Evolutionary conservation across 768 basidiomycete genomes (phyloP), one percentile per base, ranked within the genome.

Genomic region (Leccinum subgranulosum): DNA sequence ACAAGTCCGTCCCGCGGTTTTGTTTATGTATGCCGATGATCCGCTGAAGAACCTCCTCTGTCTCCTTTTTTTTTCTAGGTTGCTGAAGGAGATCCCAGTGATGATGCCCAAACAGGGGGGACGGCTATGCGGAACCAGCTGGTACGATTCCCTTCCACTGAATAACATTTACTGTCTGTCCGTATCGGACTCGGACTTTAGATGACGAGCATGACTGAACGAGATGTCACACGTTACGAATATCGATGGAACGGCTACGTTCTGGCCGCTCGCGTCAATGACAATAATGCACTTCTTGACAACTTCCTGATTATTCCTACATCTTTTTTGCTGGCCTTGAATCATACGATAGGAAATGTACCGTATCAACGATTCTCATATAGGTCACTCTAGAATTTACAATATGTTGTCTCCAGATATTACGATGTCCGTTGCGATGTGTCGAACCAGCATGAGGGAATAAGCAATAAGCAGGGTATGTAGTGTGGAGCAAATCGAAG

Each of bases 121-220:
- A n/a, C 12, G 3, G 7, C 17, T 7, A 12, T 46, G 25, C 60
- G 41, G 15, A 45, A 59, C 23, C 72, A 64, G 64, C 50, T 66
- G 21, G 71, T 72, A 34, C 73, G 64, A 58, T 76, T 78, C 67
- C 73, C 75, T 55, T 54, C 67, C 0, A 29, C 57, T 50, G 69
- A 78, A 75, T 76, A 69, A 75, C 75, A 71, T 58, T 58, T 52
- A 66, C 58, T 49, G 9, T 17, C 11, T 9, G 58, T 63, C 61
- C 55, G 3, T 6, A 19, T 36, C 43, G 54, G 48, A 59, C 45
- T 53, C n/a, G 47, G 19, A 51, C 59, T 41, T 3, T 34, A 36
- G 34, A 36, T 15, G 7, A 59, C n/a, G 33, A 53, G 4, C 19
- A 41, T 31, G 31, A 19, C 27, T 2, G 17, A 28, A 51, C 23